These are phyloP conservation scores for Phytophthora nicotianae DNA, from an alignment of 352 stramenopile genomes.

Conservation along the genomic window DNA sequence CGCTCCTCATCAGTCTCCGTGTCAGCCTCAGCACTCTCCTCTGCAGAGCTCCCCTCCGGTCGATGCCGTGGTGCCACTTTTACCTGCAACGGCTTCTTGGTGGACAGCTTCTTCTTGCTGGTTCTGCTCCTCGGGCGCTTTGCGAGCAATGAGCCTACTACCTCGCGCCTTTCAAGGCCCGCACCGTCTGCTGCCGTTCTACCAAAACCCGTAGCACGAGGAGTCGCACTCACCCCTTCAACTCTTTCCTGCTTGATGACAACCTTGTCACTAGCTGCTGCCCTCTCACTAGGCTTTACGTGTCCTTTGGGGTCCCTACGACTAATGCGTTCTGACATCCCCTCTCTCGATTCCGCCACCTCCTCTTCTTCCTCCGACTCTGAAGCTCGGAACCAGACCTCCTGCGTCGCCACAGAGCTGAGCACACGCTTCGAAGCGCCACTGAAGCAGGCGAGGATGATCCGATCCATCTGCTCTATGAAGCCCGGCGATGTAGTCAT, in stretches of 20 bases:
- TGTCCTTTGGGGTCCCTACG: background rate
- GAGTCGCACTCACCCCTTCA: conserved; percentile 8
- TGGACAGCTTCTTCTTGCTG: conserved; percentile 35
- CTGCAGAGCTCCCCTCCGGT: conserved; percentile 17
- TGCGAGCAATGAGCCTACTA: conserved; percentile 8
- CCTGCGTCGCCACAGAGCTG: conserved; percentile 49
- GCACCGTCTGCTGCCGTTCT: conserved; percentile 14
- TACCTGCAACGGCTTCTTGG: conserved; percentile 23
- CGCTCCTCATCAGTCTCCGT: conserved; percentile 32
- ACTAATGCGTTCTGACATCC: background rate
- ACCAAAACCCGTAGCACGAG: background rate
- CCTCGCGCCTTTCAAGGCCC: conserved; percentile 17
- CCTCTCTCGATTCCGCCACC: background rate
- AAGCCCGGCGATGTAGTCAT: conserved; percentile 65
- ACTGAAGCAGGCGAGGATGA: conserved; percentile 74
- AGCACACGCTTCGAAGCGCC: conserved; percentile 54
- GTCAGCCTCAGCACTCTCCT: conserved; percentile 30
- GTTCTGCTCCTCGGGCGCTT: conserved; percentile 29
- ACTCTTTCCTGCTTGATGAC: conserved; percentile 29
- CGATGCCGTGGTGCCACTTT: conserved; percentile 5
- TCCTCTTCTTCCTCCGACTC: conserved; percentile 3
- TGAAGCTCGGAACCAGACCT: conserved; percentile 49
- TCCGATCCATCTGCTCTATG: conserved; percentile 64
- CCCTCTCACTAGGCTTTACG: conserved; percentile 1
- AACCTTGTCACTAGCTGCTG: conserved; percentile 3